phyloP scores from a whole-genome alignment of 78 protist species.

The Dictyostelium brefeldianum region DNA sequence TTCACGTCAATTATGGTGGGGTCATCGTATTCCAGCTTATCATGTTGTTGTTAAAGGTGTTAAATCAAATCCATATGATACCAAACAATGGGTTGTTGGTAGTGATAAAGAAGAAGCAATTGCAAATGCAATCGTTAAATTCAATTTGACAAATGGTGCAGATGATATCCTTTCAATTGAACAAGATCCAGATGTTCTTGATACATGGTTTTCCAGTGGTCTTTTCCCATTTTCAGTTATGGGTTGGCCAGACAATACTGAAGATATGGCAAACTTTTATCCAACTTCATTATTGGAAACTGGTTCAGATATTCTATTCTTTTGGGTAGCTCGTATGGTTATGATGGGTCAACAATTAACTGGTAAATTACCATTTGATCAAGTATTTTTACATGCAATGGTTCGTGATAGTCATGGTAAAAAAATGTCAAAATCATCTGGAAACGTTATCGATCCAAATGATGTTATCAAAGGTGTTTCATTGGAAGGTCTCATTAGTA shows the following conservation, averaged over 20 bases:
- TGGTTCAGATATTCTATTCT: conserved; percentile 97
- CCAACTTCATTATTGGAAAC: conserved; percentile 95
- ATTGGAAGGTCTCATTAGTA: conserved; percentile 17
- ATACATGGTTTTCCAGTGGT: conserved; percentile 98
- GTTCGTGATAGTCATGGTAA: conserved; percentile 97
- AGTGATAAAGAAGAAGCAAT: conserved; percentile 48
- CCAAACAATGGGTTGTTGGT: conserved; percentile 82
- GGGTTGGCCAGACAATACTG: conserved; percentile 97
- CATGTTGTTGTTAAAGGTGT: conserved; percentile 44
- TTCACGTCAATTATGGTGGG: conserved; percentile 99
- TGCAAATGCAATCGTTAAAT: not conserved
- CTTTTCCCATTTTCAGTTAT: conserved; percentile 98
- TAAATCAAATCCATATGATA: conserved; percentile 23
- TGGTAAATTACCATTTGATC: conserved; percentile 88
- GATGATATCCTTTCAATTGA: conserved; percentile 3
- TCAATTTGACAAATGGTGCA: not conserved
- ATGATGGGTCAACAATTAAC: conserved; percentile 89
- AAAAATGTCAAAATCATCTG: conserved; percentile 98
- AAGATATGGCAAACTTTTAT: conserved; percentile 83
- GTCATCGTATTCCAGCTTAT: conserved; percentile 99
- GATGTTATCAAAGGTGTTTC: conserved; percentile 87
- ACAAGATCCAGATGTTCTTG: conserved; percentile 96
- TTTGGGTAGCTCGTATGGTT: conserved; percentile 98
- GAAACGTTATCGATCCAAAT: conserved; percentile 96
- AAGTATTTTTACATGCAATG: conserved; percentile 90